Conservation (phyloP, 23 red algal genomes). For the Gracilariopsis chorda region DNA sequence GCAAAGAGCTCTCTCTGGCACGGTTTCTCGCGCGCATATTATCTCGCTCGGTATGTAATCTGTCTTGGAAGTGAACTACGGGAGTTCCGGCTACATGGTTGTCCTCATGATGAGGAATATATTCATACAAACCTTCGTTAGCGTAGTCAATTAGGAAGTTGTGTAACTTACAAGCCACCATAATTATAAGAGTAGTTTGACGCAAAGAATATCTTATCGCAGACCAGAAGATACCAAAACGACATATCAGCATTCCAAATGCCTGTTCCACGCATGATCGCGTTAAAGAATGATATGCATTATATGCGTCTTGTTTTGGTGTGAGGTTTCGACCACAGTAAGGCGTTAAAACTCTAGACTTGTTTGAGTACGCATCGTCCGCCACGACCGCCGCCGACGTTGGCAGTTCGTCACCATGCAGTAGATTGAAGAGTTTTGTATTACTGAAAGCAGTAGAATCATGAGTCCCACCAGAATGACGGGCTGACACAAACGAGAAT, state of each 20-base stretch:
- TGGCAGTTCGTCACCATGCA: too few species aligned
- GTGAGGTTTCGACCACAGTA: background rate
- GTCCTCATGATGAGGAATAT: background rate
- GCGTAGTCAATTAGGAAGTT: background rate
- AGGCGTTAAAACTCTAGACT: background rate
- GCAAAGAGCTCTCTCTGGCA: too few species aligned
- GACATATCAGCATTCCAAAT: conserved; percentile 34
- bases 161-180: conserved; percentile 26
- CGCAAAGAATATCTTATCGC: background rate
- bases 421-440: background rate
- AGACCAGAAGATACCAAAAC: conserved; percentile 41
- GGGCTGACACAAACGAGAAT: conserved; percentile 20
- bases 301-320: background rate
- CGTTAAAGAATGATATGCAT: background rate
- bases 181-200: background rate
- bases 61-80: too few species aligned
- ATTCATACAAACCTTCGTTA: background rate
- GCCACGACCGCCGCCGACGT: background rate
- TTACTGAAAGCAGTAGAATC: conserved; percentile 21
- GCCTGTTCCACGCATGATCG: background rate
- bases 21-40: too few species aligned
- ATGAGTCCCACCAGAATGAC: background rate
- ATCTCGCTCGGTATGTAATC: too few species aligned
- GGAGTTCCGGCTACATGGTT: conserved; percentile 32
- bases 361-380: conserved; percentile 27